phyloP scores from a whole-genome alignment of 2,329 filamentous ascomycete genomes.

The Colletotrichum lindemuthianum region DNA sequence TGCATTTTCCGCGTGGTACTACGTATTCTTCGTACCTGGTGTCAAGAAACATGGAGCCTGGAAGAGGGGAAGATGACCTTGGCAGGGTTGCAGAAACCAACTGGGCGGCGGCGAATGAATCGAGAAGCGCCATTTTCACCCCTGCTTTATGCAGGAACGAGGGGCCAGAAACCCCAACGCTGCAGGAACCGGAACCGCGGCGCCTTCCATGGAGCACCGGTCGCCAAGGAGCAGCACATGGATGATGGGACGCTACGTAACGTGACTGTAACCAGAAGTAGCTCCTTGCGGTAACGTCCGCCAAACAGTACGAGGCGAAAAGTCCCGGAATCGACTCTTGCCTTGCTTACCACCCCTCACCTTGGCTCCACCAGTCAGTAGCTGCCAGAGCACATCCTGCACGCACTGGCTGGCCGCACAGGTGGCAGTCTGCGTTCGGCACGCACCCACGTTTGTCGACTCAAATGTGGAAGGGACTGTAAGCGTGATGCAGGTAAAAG shows the following conservation, averaged over 20 bases:
- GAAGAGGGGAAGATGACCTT: constrained; percentile 16
- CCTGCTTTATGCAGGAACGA: constrained; percentile 35
- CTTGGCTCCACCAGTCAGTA: constrained; percentile 25
- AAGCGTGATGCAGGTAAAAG: constrained; percentile 11
- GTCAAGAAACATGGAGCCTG: constrained; percentile 1
- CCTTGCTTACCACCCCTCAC: constrained; percentile 20
- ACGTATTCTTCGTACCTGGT: too few relatives aligned
- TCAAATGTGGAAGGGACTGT: constrained; percentile 1
- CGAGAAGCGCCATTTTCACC: constrained; percentile 36
- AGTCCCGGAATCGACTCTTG: constrained; percentile 11
- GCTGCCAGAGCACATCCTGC: constrained; percentile 18
- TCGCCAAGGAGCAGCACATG: constrained; percentile 22
- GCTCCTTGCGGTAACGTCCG: background rate
- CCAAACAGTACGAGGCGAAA: constrained; percentile 19
- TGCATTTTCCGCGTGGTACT: too few relatives aligned
- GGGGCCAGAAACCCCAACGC: constrained; percentile 17
- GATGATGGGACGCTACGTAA: background rate
- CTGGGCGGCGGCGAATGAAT: constrained; percentile 11
- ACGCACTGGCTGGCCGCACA: constrained; percentile 27
- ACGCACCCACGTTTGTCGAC: background rate
- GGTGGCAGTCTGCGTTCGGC: constrained; percentile 30
- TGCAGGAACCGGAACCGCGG: constrained; percentile 35
- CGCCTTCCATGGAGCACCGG: constrained; percentile 29
- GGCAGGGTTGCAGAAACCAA: constrained; percentile 6
- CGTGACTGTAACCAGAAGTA: constrained; percentile 2